Evolutionary conservation across 2,329 filamentous ascomycete species (phyloP), one percentile per base, ranked within the genome.

Genomic region (Diaporthe australafricana): DNA sequence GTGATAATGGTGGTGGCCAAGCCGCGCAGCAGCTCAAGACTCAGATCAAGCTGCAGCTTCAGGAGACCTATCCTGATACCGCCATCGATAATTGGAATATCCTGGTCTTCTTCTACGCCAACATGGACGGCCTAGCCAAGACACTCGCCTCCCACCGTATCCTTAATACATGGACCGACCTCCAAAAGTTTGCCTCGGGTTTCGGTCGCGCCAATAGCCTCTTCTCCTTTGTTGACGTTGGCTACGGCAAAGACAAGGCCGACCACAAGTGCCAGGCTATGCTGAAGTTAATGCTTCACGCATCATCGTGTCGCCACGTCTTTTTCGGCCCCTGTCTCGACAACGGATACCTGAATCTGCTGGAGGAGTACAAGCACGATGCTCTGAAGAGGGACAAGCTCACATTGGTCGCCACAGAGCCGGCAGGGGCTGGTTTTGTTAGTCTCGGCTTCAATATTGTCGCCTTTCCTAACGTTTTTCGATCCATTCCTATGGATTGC

Each of bases 181-280:
- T 82, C 4, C 68, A 76, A 48, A 78, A 77, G 32, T 83, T 83
- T 68, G 79, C 75, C n/a, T 77, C 77, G 38, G 79, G 77, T 20
- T 82, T 82, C 53, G 78, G 78, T 42, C 78, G 78, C 20, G 76
- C 79, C 7, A 79, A 81, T 57, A 66, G 65, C 57, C 75, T 82
- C 5, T 82, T 81, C 74, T 79, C 77, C 60, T 80, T 82, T 70
- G 75, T 79, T 57, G 80, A 82, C 68, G 80, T 82, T 22, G 80
- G 80, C 48, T 75, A 74, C 22, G 80, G 79, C 47, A 81, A 82
- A 67, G 80, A 81, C 62, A 78, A 78, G 66, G 78, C 80, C 27
- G 80, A 82, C 42, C 76, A 80, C 70, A 82, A 81, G 70, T 79
- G 80, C 45, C 77, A 79, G 12, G 80, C 81, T 76, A 77, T 80